A percentile compares a stretch with the other conserved stretches of the same genome.
phyloP scores from a whole-genome alignment of 352 stramenopile species.

The Phytophthora cactorum region DNA sequence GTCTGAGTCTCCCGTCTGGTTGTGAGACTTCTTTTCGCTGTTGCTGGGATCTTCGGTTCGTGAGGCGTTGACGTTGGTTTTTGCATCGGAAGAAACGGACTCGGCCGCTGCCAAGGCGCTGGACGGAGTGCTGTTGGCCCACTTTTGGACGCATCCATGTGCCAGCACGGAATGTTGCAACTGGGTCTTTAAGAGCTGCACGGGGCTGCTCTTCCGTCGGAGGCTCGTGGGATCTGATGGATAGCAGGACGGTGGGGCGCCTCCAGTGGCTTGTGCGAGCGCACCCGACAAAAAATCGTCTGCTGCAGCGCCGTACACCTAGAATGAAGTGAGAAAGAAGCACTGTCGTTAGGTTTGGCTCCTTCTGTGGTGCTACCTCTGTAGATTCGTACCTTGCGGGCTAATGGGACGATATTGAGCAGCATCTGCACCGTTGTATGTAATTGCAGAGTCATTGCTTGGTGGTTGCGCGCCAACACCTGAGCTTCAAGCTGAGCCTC shows the following conservation, averaged over 20 bases:
- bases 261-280: conserved; percentile 57
- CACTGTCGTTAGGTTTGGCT: background rate
- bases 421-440: conserved; percentile 81
- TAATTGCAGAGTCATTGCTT: conserved; percentile 73
- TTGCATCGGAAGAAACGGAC: conserved; percentile 3
- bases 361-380: background rate
- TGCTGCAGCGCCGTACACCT: conserved; percentile 65
- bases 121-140: conserved; percentile 42
- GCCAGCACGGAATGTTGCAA: conserved; percentile 63
- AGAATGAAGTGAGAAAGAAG: background rate
- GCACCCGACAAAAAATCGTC: conserved; percentile 68
- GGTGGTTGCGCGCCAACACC: conserved; percentile 66
- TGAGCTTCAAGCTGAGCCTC: conserved; percentile 66
- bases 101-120: conserved; percentile 23
- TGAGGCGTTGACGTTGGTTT: conserved; percentile 1
- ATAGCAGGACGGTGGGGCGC: conserved; percentile 3
- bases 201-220: conserved; percentile 31
- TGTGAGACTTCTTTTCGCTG: conserved; percentile 13
- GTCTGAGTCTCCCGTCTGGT: conserved; percentile 9
- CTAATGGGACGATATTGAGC: conserved; percentile 70
- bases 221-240: background rate
- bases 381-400: conserved; percentile 45
- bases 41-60: background rate
- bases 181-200: conserved; percentile 55
- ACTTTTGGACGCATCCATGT: conserved; percentile 62